A percentile compares a stretch with the other conserved stretches of the same genome.
Conservation (phyloP, 257 asterid genomes). For the Verbascum thapsus region DNA sequence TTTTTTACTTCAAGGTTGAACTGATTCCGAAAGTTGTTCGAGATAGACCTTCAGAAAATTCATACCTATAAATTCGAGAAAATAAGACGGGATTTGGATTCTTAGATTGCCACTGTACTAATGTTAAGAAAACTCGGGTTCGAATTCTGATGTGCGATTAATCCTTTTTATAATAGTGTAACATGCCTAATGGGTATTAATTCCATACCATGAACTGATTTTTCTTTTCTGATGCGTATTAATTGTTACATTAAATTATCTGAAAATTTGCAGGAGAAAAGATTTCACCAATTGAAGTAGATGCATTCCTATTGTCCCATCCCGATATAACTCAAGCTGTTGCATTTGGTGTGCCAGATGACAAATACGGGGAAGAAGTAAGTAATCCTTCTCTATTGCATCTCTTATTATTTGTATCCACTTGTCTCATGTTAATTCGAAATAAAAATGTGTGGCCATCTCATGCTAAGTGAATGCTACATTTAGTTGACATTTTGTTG, state of each 20-base stretch:
- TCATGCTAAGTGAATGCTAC: background rate
- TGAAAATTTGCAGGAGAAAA: slow-evolving; percentile 73
- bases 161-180: background rate
- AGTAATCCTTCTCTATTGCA: slow-evolving; percentile 14
- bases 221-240: background rate
- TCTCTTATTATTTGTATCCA: background rate
- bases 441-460: slow-evolving; percentile 4
- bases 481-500: slow-evolving; percentile 8
- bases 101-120: background rate
- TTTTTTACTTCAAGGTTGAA: background rate
- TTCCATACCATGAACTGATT: background rate
- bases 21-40: background rate
- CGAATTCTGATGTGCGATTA: background rate
- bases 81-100: slow-evolving; percentile 1
- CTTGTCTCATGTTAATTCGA: slow-evolving; percentile 21
- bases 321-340: slow-evolving; percentile 86
- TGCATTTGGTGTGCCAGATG: slow-evolving; percentile 96
- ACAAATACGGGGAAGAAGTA: slow-evolving; percentile 98
- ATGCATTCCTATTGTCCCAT: slow-evolving; percentile 81
- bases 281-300: slow-evolving; percentile 97
- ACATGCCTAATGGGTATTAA: background rate
- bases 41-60: background rate
- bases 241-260: background rate
- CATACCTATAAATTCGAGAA: background rate
- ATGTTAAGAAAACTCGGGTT: slow-evolving; percentile 4